Percentiles rank a stretch among this genome's conserved stretches.
These are phyloP conservation scores for Entomortierella parvispora DNA, from an alignment of 192 early-diverging fungal species.

Conservation along the genomic window DNA sequence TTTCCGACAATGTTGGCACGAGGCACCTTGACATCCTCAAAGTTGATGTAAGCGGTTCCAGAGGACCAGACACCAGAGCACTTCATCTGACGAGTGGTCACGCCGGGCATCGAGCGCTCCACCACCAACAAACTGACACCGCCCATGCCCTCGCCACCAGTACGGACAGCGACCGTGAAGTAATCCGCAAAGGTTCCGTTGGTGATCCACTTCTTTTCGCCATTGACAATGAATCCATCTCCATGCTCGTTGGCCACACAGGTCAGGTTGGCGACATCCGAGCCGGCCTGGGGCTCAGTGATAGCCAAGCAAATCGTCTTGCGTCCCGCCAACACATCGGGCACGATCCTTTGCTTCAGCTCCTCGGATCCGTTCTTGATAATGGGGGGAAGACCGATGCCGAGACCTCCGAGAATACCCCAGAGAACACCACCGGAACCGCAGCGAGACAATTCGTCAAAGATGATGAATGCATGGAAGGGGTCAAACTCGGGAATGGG, in stretches of 20 bases:
- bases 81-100: constrained; percentile 83
- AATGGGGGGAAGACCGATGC: constrained; percentile 81
- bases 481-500: constrained; percentile 66
- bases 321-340: constrained; percentile 70
- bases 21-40: constrained; percentile 90
- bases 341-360: constrained; percentile 72
- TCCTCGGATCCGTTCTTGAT: constrained; percentile 76
- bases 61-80: constrained; percentile 87
- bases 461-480: constrained; percentile 79
- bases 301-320: constrained; percentile 87
- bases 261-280: constrained; percentile 80
- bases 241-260: constrained; percentile 72
- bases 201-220: constrained; percentile 91
- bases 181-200: constrained; percentile 86
- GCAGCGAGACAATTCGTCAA: constrained; percentile 83
- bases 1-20: constrained; percentile 86
- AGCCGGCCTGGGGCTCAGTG: constrained; percentile 78
- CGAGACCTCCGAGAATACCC: constrained; percentile 80
- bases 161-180: constrained; percentile 84
- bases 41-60: constrained; percentile 82
- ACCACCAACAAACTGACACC: constrained; percentile 82
- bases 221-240: constrained; percentile 83
- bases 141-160: constrained; percentile 80
- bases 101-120: constrained; percentile 76
- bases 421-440: constrained; percentile 85